These are phyloP conservation scores for Delonix regia DNA, from an alignment of 306 rosid species.

Conservation along the genomic window DNA sequence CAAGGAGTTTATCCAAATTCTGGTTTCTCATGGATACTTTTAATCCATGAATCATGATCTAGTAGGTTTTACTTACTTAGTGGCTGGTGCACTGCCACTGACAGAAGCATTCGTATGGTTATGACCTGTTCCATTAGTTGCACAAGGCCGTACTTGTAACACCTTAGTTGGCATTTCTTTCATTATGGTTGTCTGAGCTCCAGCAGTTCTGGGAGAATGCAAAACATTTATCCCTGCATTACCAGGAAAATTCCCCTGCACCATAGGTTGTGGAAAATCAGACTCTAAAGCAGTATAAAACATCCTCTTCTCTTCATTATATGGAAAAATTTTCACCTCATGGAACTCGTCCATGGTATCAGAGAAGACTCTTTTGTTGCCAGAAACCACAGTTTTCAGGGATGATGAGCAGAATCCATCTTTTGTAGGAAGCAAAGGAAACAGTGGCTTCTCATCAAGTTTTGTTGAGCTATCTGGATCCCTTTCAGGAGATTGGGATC, in stretches of 20 bases:
- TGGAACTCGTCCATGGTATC: constrained; percentile 68
- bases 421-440: constrained; percentile 77
- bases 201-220: constrained; percentile 67
- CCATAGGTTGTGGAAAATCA: constrained; percentile 47
- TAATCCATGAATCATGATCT: background rate
- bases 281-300: constrained; percentile 50
- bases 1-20: background rate
- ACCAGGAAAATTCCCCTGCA: constrained; percentile 61
- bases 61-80: constrained; percentile 59
- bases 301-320: constrained; percentile 50
- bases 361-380: constrained; percentile 82
- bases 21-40: background rate
- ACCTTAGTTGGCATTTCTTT: constrained; percentile 59
- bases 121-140: constrained; percentile 48
- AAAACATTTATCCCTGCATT: constrained; percentile 55
- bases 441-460: constrained; percentile 73
- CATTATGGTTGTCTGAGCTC: constrained; percentile 43
- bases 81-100: constrained; percentile 65
- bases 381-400: constrained; percentile 70
- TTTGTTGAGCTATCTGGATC: constrained; percentile 51
- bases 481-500: constrained; percentile 82
- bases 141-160: constrained; percentile 56
- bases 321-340: constrained; percentile 51
- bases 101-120: constrained; percentile 46
- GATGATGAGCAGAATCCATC: constrained; percentile 62